Conservation (phyloP, 2,329 filamentous ascomycete genomes). For the Botrytis byssoidea region DNA sequence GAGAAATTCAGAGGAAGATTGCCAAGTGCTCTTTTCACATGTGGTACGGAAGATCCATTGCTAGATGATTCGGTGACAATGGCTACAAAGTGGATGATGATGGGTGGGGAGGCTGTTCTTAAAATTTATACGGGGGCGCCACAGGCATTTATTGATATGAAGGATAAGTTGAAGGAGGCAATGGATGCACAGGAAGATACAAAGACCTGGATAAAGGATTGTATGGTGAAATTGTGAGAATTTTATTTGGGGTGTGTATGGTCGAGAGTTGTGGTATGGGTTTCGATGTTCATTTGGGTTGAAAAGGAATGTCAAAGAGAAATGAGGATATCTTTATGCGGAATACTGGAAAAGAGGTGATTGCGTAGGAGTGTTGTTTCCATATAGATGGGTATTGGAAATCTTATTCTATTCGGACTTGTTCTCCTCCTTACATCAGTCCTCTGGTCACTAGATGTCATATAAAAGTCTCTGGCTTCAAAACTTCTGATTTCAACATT, state of each 20-base stretch:
- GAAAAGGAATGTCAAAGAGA: too few relatives aligned
- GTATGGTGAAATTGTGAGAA: constrained; percentile 17
- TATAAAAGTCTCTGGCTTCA: neutral
- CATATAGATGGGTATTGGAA: neutral
- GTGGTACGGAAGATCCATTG: constrained; percentile 54
- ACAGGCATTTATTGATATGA: constrained; percentile 48
- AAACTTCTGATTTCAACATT: neutral
- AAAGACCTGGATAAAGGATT: constrained; percentile 25
- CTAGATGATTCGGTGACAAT: constrained; percentile 54
- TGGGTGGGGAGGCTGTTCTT: constrained; percentile 49
- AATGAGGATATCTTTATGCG: neutral
- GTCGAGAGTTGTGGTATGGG: too few relatives aligned
- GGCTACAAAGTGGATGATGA: constrained; percentile 53
- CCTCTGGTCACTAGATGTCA: neutral
- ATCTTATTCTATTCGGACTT: neutral
- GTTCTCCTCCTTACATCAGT: accelerated
- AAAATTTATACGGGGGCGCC: constrained; percentile 55
- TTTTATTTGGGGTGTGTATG: accelerated
- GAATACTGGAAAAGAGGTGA: neutral
- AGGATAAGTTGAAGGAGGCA: constrained; percentile 26
- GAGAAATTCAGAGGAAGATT: constrained; percentile 39
- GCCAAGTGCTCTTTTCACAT: constrained; percentile 54
- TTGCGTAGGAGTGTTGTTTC: neutral
- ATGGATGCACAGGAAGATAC: constrained; percentile 28
- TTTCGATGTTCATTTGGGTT: neutral